phyloP scores from a whole-genome alignment of 2,329 filamentous ascomycete genomes.

The Diplodia mutila region DNA sequence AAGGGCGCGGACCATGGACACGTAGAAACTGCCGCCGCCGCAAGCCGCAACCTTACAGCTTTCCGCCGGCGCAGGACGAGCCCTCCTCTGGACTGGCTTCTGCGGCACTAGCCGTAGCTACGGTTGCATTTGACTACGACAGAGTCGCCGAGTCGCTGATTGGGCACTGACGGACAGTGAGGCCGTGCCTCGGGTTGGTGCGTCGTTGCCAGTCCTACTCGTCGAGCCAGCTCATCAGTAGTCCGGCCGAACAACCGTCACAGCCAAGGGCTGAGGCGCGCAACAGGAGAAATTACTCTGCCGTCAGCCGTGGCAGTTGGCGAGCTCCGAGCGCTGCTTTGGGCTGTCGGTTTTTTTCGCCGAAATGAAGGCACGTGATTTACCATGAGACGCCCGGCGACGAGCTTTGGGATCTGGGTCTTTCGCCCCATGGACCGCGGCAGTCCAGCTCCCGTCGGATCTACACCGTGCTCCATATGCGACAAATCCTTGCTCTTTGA shows the following conservation, averaged over 20 bases:
- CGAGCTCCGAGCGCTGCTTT: conserved; percentile 1
- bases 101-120: conserved; percentile 5
- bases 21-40: background rate
- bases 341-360: conserved; percentile 12
- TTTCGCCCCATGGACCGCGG: background rate
- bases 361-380: conserved; percentile 19
- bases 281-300: conserved; percentile 5
- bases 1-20: background rate
- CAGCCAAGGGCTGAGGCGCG: background rate
- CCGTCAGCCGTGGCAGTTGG: background rate
- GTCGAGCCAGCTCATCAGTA: background rate
- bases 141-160: background rate
- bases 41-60: background rate
- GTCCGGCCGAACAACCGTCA: background rate
- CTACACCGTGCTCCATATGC: background rate
- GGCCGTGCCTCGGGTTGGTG: conserved; percentile 3
- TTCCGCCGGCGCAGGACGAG: too few relatives aligned
- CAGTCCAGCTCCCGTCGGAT: background rate
- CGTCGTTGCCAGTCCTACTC: conserved; percentile 1
- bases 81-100: background rate
- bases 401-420: background rate
- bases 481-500: conserved; percentile 4
- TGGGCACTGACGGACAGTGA: background rate
- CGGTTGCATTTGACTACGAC: background rate
- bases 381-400: background rate